Base-by-base conservation (phyloP, 1,139 yeast genomes). In the Taphrina deformans region DNA sequence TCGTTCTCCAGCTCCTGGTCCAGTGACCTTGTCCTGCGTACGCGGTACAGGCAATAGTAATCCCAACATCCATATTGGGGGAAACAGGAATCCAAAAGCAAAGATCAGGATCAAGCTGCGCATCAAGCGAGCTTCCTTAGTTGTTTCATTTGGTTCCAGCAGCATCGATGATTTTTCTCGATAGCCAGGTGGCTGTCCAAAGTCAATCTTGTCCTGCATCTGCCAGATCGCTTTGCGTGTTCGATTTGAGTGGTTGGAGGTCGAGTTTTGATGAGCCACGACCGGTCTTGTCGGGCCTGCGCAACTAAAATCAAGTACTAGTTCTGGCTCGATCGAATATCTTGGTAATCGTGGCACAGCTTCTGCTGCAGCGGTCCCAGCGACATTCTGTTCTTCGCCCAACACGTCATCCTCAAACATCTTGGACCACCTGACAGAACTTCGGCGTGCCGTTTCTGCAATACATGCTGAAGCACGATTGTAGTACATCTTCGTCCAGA, bases 21-120 rank as follows among this genome's bases (percentile, higher is more conserved):
- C 48, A 9, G 6, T n/a, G 18, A 38, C 41, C 16, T 38, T 38
- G 41, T 38, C 41, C 7, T 38, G 18, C 3, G 18, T 1, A 14
- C 7, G 27, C 14, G 52, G 26, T 7, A 24, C 35, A n/a, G 52
- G 27, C 44, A 51, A 44, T 16, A 33, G 16, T 12, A 41, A 31
- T 18, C 55, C 55, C 44, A 14, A 29, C 10, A 29, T 12, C 55
- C 55, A 51, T 16, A 51, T 10, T 2, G 55, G 55, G 10, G 55
- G 55, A 33, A 51, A 51, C 21, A 51, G 41, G 27, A 51, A 51
- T 10, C 55, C 55, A 33, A 51, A 33, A n/a, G 44, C 21, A 21
- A 51, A 51, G 55, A 51, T 29, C 44, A 51, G 18, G 27, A 51
- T 31, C 21, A 48, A 21, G 9, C 48, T 26, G 48, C 27, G 48